Base-by-base conservation (phyloP, 441 rosid genomes). In the Pelargonium cotyledonis region DNA sequence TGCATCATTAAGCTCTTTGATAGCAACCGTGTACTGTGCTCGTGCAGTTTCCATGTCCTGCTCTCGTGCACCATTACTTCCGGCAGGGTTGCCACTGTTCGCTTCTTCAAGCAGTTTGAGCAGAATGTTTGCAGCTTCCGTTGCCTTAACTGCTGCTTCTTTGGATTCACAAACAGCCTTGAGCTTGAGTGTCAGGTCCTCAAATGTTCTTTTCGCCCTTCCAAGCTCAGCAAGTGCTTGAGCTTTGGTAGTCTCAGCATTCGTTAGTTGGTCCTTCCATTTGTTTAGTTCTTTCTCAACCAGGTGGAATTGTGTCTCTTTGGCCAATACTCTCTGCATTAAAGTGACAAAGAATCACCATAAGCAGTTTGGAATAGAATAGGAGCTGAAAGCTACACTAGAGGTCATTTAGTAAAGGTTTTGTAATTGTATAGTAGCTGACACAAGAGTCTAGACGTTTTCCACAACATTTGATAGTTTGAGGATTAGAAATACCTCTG, bases 231-330 rank as follows among this genome's bases (percentile, higher is more conserved):
- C 76, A 65, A 89, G 78, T 15, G 95, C 96, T 75, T 91, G 85
- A 70, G 75, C 80, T 78, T 88, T 88, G 7, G 92, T 77, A 5
- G 80, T 79, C 76, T 88, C 96, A 2, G 96, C 97, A 70, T 83
- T 95, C 82, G 79, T 80, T 68, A 95, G 81, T 69, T 88, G 91
- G 63, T 85, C 94, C 80, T 86, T 86, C 64, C 91, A 77, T 84
- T 79, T 88, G 74, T 81, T 83, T 69, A 95, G 78, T 89, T 91
- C 92, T 69, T 85, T 91, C 73, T 86, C 88, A 11, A 90, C 85
- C 72, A 95, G 82, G 72, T 91, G 99, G 78, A 91, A 92, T 80
- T 85, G 96, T 2, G 91, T 86, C 82, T 91, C 95, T 77, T 90
- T 91, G 15, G 87, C 96, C 83, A 87, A 78, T 51, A 82, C 88